phyloP scores from a whole-genome alignment of 345 rosid genomes.

The Brassica nigra region DNA sequence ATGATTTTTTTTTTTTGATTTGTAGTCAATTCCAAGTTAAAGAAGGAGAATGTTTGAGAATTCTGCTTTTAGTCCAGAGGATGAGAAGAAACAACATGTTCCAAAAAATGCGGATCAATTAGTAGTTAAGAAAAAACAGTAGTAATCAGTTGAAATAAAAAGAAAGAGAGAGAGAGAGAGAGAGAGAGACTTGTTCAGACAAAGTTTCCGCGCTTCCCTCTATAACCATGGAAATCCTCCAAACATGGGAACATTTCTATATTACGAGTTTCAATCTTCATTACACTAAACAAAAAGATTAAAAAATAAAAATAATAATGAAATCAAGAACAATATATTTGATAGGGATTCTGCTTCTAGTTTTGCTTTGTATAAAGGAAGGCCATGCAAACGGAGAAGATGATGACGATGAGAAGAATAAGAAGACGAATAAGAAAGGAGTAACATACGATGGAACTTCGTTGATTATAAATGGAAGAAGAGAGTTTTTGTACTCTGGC shows the following conservation, averaged over 20 bases:
- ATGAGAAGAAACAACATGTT: no score
- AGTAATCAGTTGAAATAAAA: background rate
- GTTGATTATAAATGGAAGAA: slow-evolving; percentile 40
- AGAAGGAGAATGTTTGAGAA: background rate
- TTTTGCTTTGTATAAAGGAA: slow-evolving; percentile 12
- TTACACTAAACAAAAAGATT: background rate
- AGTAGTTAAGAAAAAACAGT: background rate
- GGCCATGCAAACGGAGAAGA: slow-evolving; percentile 4
- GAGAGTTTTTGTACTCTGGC: slow-evolving; percentile 45
- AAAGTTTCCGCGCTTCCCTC: slow-evolving; percentile 36
- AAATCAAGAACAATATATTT: slow-evolving; percentile 30
- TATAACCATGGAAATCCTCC: slow-evolving; percentile 16
- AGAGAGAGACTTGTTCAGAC: slow-evolving; percentile 15
- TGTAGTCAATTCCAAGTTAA: background rate
- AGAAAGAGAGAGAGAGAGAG: background rate
- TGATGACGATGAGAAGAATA: background rate
- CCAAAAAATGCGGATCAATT: slow-evolving; percentile 5
- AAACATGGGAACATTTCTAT: background rate
- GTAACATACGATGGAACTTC: slow-evolving; percentile 46
- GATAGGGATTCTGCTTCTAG: slow-evolving; percentile 25
- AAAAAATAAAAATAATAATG: background rate
- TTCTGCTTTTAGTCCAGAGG: no score
- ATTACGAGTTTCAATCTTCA: slow-evolving; percentile 11
- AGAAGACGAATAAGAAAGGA: slow-evolving; percentile 20
- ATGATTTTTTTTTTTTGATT: no score